phyloP scores from a whole-genome alignment of 139 green algal species.

The Gonium pectorale region DNA sequence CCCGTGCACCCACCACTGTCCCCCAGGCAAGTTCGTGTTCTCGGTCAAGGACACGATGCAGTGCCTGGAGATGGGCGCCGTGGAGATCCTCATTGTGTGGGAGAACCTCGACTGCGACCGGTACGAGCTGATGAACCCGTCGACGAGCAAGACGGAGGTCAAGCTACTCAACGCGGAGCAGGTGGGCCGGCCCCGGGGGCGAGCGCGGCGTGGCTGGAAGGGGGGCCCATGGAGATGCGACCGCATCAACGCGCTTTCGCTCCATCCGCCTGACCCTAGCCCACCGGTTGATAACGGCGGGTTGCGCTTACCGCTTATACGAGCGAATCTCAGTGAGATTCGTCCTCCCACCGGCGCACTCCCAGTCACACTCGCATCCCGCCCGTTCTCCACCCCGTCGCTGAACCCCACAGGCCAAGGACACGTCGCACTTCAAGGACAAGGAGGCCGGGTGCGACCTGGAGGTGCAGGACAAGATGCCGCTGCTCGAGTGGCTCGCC shows the following conservation, averaged over 20 bases:
- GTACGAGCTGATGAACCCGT: constrained; percentile 84
- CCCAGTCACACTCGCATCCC: no score
- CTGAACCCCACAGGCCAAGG: constrained; percentile 56
- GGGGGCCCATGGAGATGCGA: no score
- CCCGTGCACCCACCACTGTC: no score
- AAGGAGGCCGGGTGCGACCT: constrained; percentile 86
- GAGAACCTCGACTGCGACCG: constrained; percentile 88
- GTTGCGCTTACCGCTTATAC: no score
- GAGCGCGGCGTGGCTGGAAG: no score
- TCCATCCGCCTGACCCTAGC: no score
- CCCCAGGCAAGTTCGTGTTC: constrained; percentile 93
- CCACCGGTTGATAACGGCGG: no score
- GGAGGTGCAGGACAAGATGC: constrained; percentile 92
- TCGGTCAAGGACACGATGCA: constrained; percentile 94
- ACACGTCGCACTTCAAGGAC: constrained; percentile 88
- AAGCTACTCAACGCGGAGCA: constrained; percentile 94
- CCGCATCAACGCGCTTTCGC: no score
- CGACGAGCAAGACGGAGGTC: constrained; percentile 71
- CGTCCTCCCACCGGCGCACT: no score
- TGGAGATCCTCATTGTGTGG: constrained; percentile 99
- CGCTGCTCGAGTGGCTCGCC: constrained; percentile 97
- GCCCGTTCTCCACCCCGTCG: not conserved
- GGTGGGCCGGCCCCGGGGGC: constrained; percentile 11
- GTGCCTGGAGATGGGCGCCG: constrained; percentile 99
- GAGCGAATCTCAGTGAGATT: no score